Base-by-base conservation (phyloP, 106 monocot genomes). In the Dactylorhiza incarnata region DNA sequence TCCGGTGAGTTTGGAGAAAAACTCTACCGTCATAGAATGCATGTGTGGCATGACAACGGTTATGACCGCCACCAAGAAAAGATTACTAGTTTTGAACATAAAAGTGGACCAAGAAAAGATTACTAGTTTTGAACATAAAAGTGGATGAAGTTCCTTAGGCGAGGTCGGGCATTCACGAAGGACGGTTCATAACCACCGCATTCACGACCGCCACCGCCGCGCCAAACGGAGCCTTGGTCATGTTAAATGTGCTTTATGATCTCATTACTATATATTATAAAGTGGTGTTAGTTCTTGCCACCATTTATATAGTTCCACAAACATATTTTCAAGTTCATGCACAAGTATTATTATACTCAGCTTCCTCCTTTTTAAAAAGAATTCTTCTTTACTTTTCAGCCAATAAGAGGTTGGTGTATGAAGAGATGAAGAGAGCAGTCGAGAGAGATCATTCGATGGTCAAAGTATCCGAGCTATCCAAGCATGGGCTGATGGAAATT, bases 401-500 rank as follows among this genome's bases (percentile, higher is more conserved):
- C 70, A 89, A 93, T 75, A 94, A 79, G 86, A 85, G 84, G 83
- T 71, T 89, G 71, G 91, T 99, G 0, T 91, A 89, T 83, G 93
- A 99, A 79, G 97, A 94, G 83, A 86, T 94, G 70, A 89, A 89
- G 78, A 94, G 82, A 77, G 91, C 94, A 74, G 89, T 91, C 46
- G 94, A 91, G 65, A 84, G 83, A 63, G 97, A 99, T 73, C 78
- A 83, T 19, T 99, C 96, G 26, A 91, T 85, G 29, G 97, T 99
- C 49, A 85, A 75, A 84, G 89, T 99, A 37, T 91, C 89, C 49
- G 97, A 99, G 76, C 68, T 99, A 66, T 99, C 97, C 75, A 89
- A 86, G 81, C 86, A 85, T 82, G 94, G 97, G 29, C 81, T 99
- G 76, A 99, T 99, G 97, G 94, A 94, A 76, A 89, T 99, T 77